Evolutionary conservation across 768 basidiomycete genomes (phyloP).

Genomic region (Leccinum arenicola): DNA sequence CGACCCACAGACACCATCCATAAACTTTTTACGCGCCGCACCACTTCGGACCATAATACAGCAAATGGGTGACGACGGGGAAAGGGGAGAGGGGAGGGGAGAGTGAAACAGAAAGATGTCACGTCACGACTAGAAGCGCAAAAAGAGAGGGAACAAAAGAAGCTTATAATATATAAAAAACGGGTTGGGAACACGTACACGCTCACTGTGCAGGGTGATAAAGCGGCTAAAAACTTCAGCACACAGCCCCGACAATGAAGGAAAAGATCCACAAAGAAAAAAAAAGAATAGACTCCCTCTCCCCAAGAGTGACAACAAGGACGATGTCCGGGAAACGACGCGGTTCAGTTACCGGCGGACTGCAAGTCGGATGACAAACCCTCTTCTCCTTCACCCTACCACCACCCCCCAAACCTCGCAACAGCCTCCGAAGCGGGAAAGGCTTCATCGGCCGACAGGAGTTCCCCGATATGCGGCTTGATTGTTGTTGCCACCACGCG

Average conservation of each 20-base stretch:
- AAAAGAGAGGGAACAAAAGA: constrained; percentile 10
- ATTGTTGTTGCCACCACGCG: constrained; percentile 22
- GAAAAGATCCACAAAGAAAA: constrained; percentile 12
- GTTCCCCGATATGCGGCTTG: constrained; percentile 29
- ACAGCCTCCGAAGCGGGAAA: not conserved
- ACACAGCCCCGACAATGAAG: constrained; percentile 8
- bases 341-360: constrained; percentile 10
- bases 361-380: constrained; percentile 13
- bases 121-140: constrained; percentile 20
- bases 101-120: constrained; percentile 11
- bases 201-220: constrained; percentile 10
- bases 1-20: constrained; percentile 15
- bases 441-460: constrained; percentile 27
- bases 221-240: constrained; percentile 13
- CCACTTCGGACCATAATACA: constrained; percentile 20
- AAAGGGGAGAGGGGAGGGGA: not conserved
- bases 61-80: not conserved
- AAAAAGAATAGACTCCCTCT: constrained; percentile 14
- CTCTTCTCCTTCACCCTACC: constrained; percentile 1
- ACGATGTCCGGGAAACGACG: constrained; percentile 12
- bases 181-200: constrained; percentile 24
- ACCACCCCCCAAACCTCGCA: not conserved
- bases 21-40: constrained; percentile 12
- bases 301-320: constrained; percentile 7
- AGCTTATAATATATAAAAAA: constrained; percentile 34